Base-by-base conservation (phyloP, 495 filamentous ascomycete genomes). In the Lasiosphaeriaceae sp. region DNA sequence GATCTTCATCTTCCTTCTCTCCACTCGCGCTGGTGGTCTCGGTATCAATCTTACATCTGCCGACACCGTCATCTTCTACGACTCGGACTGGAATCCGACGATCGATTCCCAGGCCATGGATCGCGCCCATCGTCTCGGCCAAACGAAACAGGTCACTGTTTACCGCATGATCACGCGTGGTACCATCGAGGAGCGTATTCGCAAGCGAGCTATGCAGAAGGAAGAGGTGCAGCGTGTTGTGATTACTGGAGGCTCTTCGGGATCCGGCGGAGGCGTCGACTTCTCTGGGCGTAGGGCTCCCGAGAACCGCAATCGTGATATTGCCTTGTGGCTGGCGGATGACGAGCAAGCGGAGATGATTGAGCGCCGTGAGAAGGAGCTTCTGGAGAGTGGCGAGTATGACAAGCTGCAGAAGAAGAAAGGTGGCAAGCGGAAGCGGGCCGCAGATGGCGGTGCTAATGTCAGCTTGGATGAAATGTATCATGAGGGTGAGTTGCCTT, bases 41-140 rank as follows among this genome's bases (percentile, higher is more conserved):
- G 94, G 94, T 74, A 97, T 98, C 80, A 98, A 98, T 68, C 77
- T 98, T 61, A 98, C 94, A 1, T 85, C 87, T 19, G 94, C 89
- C 44, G 83, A 86, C 63, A 98, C 93, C 7, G 94, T 98, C 70
- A 98, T 98, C 69, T 98, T 98, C 82, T 98, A 98, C 79, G 94
- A 98, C 65, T 96, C 90, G 11, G 94, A 98, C 69, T 98, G 94
- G 94, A 98, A 98, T 71, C 94, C 94, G 24, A 98, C 94, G 17
- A 97, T 98, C 65, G 94, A 98, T 72, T 92, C 88, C 22, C 94
- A 98, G 68, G 94, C 94, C 69, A 97, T 97, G 95, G 94, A 98
- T 71, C 90, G 94, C 66, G 94, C 94, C 22, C 94, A 98, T 80
- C 91, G 94, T 79, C 86, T 98, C 20, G 94, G 94, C 41, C 94